A percentile compares a stretch with the other conserved stretches of the same genome.
These are phyloP conservation scores for Fomitopsis schrenkii DNA, from an alignment of 1,284 basidiomycete genomes.

Conservation along the genomic window DNA sequence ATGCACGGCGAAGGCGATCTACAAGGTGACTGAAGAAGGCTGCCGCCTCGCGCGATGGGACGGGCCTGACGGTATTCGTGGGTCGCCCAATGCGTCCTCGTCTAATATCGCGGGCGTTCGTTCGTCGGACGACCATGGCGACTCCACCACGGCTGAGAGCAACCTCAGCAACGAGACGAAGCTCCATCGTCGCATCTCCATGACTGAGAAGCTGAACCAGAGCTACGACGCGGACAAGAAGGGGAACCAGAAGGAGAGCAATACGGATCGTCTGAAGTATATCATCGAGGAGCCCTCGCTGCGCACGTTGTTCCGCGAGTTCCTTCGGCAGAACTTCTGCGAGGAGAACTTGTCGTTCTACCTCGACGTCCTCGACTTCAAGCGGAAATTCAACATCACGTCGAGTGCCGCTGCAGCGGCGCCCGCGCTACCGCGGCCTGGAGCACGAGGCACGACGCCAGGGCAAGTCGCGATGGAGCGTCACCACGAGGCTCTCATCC, in stretches of 20 bases:
- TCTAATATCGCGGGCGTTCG: constrained; percentile 49
- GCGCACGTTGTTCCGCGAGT: constrained; percentile 90
- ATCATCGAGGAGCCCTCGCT: constrained; percentile 93
- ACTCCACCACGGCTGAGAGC: constrained; percentile 31
- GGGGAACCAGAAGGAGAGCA: constrained; percentile 70
- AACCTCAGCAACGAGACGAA: constrained; percentile 47
- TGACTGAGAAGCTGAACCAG: constrained; percentile 70
- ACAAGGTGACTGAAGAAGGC: constrained; percentile 92
- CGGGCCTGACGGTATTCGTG: constrained; percentile 32
- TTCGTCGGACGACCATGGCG: constrained; percentile 39
- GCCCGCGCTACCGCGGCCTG: constrained; percentile 30
- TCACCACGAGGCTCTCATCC: constrained; percentile 93
- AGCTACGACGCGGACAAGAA: constrained; percentile 54
- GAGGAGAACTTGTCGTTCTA: constrained; percentile 98
- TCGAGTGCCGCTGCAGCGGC: constrained; percentile 79
- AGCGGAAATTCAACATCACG: constrained; percentile 92
- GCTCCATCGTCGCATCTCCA: constrained; percentile 74
- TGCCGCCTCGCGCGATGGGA: constrained; percentile 84
- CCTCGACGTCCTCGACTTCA: constrained; percentile 97
- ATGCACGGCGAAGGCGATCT: constrained; percentile 91
- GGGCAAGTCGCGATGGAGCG: constrained; percentile 92
- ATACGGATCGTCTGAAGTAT: constrained; percentile 87
- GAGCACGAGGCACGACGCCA: constrained; percentile 46
- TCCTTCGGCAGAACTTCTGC: constrained; percentile 92
- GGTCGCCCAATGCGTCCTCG: constrained; percentile 64